phyloP scores from a whole-genome alignment of 2,329 filamentous ascomycete species.

The Didymella pomorum region DNA sequence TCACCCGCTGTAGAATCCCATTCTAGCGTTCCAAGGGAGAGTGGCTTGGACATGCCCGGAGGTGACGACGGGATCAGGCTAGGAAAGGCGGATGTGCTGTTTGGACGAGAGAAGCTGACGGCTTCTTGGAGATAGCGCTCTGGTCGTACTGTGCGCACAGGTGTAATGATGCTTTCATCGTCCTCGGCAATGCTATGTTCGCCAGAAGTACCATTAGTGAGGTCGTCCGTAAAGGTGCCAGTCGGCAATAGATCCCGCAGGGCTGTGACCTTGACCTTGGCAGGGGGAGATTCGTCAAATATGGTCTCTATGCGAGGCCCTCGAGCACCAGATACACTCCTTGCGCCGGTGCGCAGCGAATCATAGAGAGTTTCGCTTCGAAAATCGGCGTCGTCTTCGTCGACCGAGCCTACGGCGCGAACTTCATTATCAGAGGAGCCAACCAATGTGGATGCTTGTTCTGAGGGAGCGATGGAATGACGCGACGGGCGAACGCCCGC shows the following conservation, averaged over 20 bases:
- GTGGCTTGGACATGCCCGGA: conserved; percentile 54
- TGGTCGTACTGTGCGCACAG: conserved; percentile 54
- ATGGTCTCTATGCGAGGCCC: conserved; percentile 78
- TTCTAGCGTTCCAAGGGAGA: conserved; percentile 52
- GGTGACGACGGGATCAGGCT: conserved; percentile 55
- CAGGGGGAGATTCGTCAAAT: conserved; percentile 76
- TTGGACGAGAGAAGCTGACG: conserved; percentile 43
- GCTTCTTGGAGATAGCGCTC: conserved; percentile 48
- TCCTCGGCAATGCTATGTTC: conserved; percentile 59
- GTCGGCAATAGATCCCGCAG: conserved; percentile 60
- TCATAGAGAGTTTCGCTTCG: conserved; percentile 81
- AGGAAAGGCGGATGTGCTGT: conserved; percentile 49
- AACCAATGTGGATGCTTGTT: conserved; percentile 70
- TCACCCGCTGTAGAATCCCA: conserved; percentile 51
- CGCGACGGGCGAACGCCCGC: conserved; percentile 56
- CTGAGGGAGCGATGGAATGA: conserved; percentile 64
- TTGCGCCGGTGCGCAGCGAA: conserved; percentile 75
- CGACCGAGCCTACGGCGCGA: conserved; percentile 70
- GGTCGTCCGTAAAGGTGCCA: conserved; percentile 53
- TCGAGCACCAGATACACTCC: conserved; percentile 69
- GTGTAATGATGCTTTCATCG: conserved; percentile 60
- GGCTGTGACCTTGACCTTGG: conserved; percentile 54
- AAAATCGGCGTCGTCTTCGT: conserved; percentile 80
- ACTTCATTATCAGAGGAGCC: conserved; percentile 72
- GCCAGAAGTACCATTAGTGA: conserved; percentile 42